Base-by-base conservation (phyloP, 352 stramenopile genomes). In the Blastocystis sp. region DNA sequence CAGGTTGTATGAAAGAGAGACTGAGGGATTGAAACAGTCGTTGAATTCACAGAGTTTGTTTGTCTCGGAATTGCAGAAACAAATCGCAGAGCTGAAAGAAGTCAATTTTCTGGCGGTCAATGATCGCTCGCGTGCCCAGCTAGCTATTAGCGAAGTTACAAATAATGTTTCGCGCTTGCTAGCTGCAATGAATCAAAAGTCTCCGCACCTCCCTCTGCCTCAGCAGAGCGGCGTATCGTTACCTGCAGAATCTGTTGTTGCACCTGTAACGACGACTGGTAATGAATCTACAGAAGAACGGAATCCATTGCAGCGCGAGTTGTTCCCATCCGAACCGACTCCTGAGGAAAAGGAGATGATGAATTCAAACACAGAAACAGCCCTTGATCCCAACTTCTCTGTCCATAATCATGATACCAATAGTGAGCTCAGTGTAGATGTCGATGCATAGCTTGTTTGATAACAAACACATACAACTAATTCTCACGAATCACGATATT, bases 401-500 rank as follows among this genome's bases (percentile, higher is more conserved):
- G 41, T 79, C 7, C 68, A 79, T 41, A 79, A 79, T 55, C 20
- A 62, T 23, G 70, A 80, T 41, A 53, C 37, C 41, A 23, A 80
- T 15, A 80, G 70, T 41, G 23, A 80, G 34, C 23, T 64, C n/a
- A 80, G 70, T 64, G 20, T 80, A 23, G 70, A 80, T 62, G 43
- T 80, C 43, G 70, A 63, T 80, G 26, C 34, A 34, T 80, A 6
- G 15, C 13, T 20, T 80, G 45, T 63, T 80, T 80, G 70, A 64
- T 62, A 68, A 68, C 59, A 68, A 68, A 68, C 59, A 68, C 20
- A 39, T 23, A 18, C 59, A 68, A 29, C 50, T 77, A 62, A 41
- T 45, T 77, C 29, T 77, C 18, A 11, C 56, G 50, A 15, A 96
- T 68, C 37, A 95, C 92, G 50, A 98, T 95, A 89, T 98, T 98